Evolutionary conservation across 768 basidiomycete genomes (phyloP).

Genomic region (Rhodosporidiobolus odoratus): DNA sequence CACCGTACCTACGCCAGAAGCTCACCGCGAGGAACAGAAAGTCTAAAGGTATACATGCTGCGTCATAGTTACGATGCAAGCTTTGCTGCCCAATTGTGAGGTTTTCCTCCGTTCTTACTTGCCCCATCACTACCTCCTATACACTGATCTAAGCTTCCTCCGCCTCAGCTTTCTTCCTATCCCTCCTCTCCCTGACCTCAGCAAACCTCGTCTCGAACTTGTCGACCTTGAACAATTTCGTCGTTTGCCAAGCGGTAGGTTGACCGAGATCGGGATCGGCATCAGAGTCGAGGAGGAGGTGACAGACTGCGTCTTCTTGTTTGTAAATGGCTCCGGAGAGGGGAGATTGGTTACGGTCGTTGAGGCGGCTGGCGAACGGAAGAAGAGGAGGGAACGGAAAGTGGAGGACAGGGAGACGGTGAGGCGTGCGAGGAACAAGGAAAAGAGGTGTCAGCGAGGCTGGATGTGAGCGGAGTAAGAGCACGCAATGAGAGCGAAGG

Average conservation of each 20-base stretch:
- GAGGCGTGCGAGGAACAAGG: background rate
- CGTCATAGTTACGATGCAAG: too few species aligned
- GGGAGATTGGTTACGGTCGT: slow-evolving; percentile 67
- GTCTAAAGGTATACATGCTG: too few species aligned
- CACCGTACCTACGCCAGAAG: too few species aligned
- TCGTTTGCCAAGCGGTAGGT: slow-evolving; percentile 65
- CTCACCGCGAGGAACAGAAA: too few species aligned
- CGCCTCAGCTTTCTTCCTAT: too few species aligned
- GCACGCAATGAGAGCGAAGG: background rate
- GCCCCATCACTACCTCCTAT: too few species aligned
- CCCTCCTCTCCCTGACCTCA: background rate
- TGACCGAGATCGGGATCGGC: slow-evolving; percentile 64
- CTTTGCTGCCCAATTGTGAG: too few species aligned
- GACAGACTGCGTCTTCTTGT: slow-evolving; percentile 60
- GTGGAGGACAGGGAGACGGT: background rate
- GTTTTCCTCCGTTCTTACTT: too few species aligned
- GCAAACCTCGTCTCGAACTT: slow-evolving; percentile 13
- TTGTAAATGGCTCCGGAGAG: slow-evolving; percentile 76
- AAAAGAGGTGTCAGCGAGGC: slow-evolving; percentile 31
- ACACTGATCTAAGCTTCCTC: too few species aligned
- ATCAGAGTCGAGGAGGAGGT: slow-evolving; percentile 54
- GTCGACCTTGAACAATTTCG: slow-evolving; percentile 62
- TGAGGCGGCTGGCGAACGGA: slow-evolving; percentile 56
- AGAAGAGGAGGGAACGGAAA: background rate
- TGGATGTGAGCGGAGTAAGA: slow-evolving; percentile 51